Evolutionary conservation across 805 yeast genomes (phyloP), one percentile per base, ranked within the genome.

Genomic region (Starmerella roubikii): DNA sequence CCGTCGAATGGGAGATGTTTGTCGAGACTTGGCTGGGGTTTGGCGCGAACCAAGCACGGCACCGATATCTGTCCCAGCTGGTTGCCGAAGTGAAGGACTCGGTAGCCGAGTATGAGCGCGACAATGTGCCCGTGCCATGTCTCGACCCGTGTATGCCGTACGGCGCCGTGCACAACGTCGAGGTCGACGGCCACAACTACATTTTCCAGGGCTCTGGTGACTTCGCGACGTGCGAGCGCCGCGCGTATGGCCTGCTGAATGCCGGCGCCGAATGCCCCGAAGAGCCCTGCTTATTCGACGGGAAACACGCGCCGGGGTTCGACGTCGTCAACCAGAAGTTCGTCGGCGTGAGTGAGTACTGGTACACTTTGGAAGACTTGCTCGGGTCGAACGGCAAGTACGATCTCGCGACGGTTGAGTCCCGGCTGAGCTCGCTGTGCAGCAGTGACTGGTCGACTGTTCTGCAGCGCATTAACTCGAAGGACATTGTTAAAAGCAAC

Each of bases 1-100:
- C 71, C 2, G 85, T 79, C 46, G 65, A 68, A 32, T 88, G 94
- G 94, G 68, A 75, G 29, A 78, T 91, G 0, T 91, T 85, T 61
- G 96, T 91, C 5, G 79, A 91, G 26, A 84, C 97, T 0, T 91
- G 98, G 98, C 67, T 91, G 10, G 97, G 97, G 0, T 91, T 83
- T 60, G 98, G 98, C 11, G 97, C 97, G 2, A 91, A 91, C 52
- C 84, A 88, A 55, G 96, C 97, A 9, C 66, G 94, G 30, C 67
- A 65, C 39, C 64, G 97, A 44, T 81, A 79, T 54, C 60, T 83
- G 8, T 34, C 45, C 33, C 65, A 65, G 26, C 74, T 71, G 34
- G 32, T 46, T 2, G 39, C 32, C 5, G 36, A 37, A 3, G 29
- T 47, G 10, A 26, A 25, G 2, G 46, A 32, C 5, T 41, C 37